phyloP scores from a whole-genome alignment of 805 yeast genomes.

The Blastobotrys chiropterorum region DNA sequence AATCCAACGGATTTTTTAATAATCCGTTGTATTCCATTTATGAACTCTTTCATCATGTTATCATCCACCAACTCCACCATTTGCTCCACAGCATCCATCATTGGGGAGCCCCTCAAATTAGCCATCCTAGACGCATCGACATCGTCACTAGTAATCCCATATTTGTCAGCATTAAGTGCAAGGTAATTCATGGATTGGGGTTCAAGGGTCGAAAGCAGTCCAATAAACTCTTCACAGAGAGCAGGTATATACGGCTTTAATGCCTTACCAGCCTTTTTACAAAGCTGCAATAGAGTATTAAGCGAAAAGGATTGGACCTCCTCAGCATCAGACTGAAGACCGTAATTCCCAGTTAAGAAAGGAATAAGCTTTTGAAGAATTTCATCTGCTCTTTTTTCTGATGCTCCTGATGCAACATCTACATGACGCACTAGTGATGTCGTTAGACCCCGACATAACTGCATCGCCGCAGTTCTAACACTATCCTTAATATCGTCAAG shows the following conservation, averaged over 20 bases:
- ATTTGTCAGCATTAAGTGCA: constrained; percentile 82
- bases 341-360: constrained; percentile 70
- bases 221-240: constrained; percentile 61
- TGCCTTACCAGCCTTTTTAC: constrained; percentile 55
- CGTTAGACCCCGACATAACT: constrained; percentile 61
- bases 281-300: constrained; percentile 65
- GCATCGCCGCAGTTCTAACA: constrained; percentile 74
- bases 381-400: constrained; percentile 37
- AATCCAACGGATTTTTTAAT: constrained; percentile 73
- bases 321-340: constrained; percentile 77
- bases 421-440: constrained; percentile 54
- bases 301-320: constrained; percentile 75
- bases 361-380: constrained; percentile 62
- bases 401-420: constrained; percentile 37
- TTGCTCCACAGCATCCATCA: constrained; percentile 79
- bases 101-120: constrained; percentile 73
- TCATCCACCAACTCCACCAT: constrained; percentile 55
- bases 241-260: constrained; percentile 59
- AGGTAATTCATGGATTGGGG: constrained; percentile 86
- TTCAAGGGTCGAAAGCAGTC: constrained; percentile 77
- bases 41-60: constrained; percentile 41
- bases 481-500: constrained; percentile 94
- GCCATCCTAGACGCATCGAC: constrained; percentile 74
- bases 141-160: constrained; percentile 61
- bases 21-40: constrained; percentile 46